A percentile compares a stretch with the other conserved stretches of the same genome.
These are phyloP conservation scores for Eimeria acervulina DNA, from an alignment of 169 alveolate species.

Conservation along the genomic window DNA sequence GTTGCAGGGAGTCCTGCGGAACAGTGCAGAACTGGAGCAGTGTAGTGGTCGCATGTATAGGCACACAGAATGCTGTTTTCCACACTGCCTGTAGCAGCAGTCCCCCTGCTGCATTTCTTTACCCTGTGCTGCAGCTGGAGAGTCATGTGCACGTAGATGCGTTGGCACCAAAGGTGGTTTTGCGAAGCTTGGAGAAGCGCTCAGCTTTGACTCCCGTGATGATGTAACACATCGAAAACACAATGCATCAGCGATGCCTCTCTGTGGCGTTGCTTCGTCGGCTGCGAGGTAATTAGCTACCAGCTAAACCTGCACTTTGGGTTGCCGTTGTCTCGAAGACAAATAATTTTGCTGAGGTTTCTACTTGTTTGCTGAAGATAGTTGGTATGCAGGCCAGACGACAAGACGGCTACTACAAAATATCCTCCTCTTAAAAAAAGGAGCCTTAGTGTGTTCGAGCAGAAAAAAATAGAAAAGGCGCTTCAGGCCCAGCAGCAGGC, in stretches of 20 bases:
- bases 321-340: neutral
- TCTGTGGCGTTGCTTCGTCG: constrained; percentile 3
- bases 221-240: neutral
- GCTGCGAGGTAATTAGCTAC: constrained; percentile 9
- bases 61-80: neutral
- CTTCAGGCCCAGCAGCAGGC: constrained; percentile 67
- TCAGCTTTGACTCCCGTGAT: neutral
- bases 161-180: neutral
- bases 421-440: constrained; percentile 7
- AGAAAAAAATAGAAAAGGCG: constrained; percentile 63
- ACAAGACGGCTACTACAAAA: neutral
- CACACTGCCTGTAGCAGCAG: neutral
- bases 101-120: neutral
- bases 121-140: constrained; percentile 18
- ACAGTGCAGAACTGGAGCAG: neutral
- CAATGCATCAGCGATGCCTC: neutral
- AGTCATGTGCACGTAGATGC: neutral
- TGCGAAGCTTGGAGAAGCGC: neutral
- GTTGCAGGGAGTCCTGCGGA: neutral
- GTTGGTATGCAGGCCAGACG: constrained; percentile 58
- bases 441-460: constrained; percentile 76
- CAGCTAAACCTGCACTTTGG: neutral
- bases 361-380: neutral
- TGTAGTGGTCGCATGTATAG: neutral
- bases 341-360: neutral